Conservation (phyloP, 2,329 filamentous ascomycete genomes). For the Dothidotthia symphoricarpi region DNA sequence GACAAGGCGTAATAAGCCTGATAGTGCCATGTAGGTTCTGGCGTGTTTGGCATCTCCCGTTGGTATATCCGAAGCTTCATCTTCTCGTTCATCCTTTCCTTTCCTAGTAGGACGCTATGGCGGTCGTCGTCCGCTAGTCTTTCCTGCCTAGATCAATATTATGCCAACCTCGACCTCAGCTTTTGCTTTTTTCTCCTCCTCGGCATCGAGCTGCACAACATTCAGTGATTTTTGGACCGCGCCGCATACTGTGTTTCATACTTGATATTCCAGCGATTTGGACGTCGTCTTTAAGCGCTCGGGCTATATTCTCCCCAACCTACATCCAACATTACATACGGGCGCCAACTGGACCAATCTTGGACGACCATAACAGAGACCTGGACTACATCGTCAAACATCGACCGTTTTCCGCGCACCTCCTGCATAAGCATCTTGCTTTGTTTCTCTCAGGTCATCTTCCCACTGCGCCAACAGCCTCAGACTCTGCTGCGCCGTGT, state of each 20-base stretch:
- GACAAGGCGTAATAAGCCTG: slow-evolving; percentile 21
- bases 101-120: slow-evolving; percentile 21
- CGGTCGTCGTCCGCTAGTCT: slow-evolving; percentile 21
- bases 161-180: slow-evolving; percentile 9
- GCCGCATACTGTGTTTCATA: slow-evolving; percentile 31
- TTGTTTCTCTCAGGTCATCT: slow-evolving; percentile 16
- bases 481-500: slow-evolving; percentile 23
- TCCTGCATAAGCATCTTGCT: slow-evolving; percentile 24
- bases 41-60: slow-evolving; percentile 31
- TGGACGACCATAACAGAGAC: slow-evolving; percentile 13
- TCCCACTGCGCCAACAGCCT: slow-evolving; percentile 17
- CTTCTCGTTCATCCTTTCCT: slow-evolving; percentile 18
- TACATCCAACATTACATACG: slow-evolving; percentile 23
- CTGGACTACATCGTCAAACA: slow-evolving; percentile 13
- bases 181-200: slow-evolving; percentile 13
- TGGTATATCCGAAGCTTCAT: slow-evolving; percentile 15
- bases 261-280: slow-evolving; percentile 27
- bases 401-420: slow-evolving; percentile 9
- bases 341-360: slow-evolving; percentile 38
- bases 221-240: slow-evolving; percentile 24
- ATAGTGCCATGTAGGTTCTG: slow-evolving; percentile 22
- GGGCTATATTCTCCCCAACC: slow-evolving; percentile 26
- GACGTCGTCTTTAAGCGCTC: slow-evolving; percentile 34
- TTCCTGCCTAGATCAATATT: slow-evolving; percentile 16
- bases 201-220: slow-evolving; percentile 23